These are phyloP conservation scores for Candida dendrica DNA, from an alignment of 805 yeast species.

Conservation along the genomic window DNA sequence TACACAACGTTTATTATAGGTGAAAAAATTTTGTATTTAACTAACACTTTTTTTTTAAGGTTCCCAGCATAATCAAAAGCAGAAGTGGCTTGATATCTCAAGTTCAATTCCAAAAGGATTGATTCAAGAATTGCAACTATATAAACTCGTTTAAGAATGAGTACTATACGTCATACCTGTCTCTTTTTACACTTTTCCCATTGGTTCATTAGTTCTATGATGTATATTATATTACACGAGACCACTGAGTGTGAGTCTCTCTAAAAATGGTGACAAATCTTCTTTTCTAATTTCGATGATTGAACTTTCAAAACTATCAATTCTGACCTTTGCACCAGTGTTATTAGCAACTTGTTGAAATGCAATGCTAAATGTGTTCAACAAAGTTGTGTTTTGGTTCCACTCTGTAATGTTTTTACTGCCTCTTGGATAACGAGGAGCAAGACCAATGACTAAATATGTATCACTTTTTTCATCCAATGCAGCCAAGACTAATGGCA, in stretches of 20 bases:
- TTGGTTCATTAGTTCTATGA: not conserved
- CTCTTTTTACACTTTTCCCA: not conserved
- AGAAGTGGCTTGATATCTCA: not conserved
- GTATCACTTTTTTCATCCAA: conserved; percentile 67
- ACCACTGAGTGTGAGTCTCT: conserved; percentile 73
- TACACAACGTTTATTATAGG: too few relatives aligned
- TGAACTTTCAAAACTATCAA: conserved; percentile 92
- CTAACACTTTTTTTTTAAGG: not conserved
- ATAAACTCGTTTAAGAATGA: not conserved
- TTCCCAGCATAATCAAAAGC: not conserved
- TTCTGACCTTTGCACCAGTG: conserved; percentile 82
- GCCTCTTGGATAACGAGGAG: conserved; percentile 68
- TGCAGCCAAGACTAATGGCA: conserved; percentile 84
- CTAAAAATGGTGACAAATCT: conserved; percentile 82
- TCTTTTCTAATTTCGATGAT: conserved; percentile 85
- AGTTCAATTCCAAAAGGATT: not conserved
- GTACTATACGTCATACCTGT: too few relatives aligned
- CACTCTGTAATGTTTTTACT: conserved; percentile 24
- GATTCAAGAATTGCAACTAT: not conserved
- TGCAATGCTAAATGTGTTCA: conserved; percentile 84
- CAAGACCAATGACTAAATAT: conserved; percentile 82
- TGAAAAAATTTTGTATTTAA: too few relatives aligned
- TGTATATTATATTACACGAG: conserved; percentile 23
- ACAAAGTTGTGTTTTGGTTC: conserved; percentile 35
- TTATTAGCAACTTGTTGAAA: conserved; percentile 81